Base-by-base conservation (phyloP, 2,329 filamentous ascomycete genomes). In the Chrysoporthe cubensis region DNA sequence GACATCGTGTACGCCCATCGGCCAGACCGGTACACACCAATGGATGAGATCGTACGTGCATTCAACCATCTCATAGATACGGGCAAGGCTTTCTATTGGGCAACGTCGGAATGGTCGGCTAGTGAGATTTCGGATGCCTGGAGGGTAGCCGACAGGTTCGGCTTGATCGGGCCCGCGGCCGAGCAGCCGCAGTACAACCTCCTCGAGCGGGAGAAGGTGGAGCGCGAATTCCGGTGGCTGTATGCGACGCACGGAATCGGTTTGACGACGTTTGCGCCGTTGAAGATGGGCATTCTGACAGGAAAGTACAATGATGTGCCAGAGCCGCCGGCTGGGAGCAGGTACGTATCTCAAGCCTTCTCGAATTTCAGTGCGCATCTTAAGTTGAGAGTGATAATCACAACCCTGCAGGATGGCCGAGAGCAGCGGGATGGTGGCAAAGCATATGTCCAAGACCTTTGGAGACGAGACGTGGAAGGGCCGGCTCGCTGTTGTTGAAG, bases 1-100 rank as follows among this genome's bases (percentile, higher is more conserved):
- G 90, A 92, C 74, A 80, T 91, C 56, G 83, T 92, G 72, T 91
- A 90, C 74, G 89, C 89, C 18, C 90, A 92, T 78, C 85, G 90
- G 26, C 87, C 89, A 1, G 90, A 92, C 75, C 83, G 87, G 9
- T 80, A 86, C 59, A 91, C 89, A 0, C 90, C 89, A 2, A 91
- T 91, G 79, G 88, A 91, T 76, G 90, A 92, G 80, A 88, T 85
- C 2, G 89, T 92, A 48, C 86, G 89, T 64, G 88, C 86, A 64
- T 91, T 92, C 81, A 91, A 91, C 80, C 83, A 91, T 76, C 78
- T 92, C 64, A 91, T 92, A 75, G 82, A 88, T 76, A 83, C 82
- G 0, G 90, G 90, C 71, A 88, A 91, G 79, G 87, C 88, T 2
- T 86, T 92, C 71, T 91, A 91, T 21, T 52, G 50, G 13, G 21